Percentiles rank a stretch among this genome's conserved stretches.
These are phyloP conservation scores for Helminthosporium solani DNA, from an alignment of 2,329 filamentous ascomycete genomes.

Conservation along the genomic window DNA sequence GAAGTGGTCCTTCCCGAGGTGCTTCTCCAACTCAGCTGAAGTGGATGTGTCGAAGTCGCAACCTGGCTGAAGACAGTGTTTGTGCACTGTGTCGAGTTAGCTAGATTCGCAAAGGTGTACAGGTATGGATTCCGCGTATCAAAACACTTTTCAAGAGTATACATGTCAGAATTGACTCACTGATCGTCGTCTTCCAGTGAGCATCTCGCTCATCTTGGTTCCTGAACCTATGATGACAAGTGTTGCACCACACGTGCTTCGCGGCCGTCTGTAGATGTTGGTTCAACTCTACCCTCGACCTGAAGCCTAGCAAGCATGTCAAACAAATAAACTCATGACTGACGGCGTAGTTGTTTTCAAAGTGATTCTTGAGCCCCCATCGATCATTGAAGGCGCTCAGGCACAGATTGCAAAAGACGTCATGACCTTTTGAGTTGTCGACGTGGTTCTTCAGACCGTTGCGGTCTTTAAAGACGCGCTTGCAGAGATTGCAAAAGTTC, in stretches of 20 bases:
- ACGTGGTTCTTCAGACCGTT: constrained; percentile 40
- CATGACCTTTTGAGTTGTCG: constrained; percentile 31
- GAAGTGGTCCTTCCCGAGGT: constrained; percentile 32
- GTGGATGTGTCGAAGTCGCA: constrained; percentile 33
- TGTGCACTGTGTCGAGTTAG: constrained; percentile 20
- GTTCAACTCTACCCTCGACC: constrained; percentile 20
- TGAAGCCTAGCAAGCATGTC: constrained; percentile 32
- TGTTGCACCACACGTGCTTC: constrained; percentile 33
- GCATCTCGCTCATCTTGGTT: constrained; percentile 35
- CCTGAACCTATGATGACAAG: constrained; percentile 29
- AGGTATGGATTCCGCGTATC: background rate
- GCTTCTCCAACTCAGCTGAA: constrained; percentile 18
- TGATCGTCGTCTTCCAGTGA: constrained; percentile 32
- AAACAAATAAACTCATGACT: constrained; percentile 32
- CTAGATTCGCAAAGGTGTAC: background rate
- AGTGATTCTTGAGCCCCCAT: constrained; percentile 36
- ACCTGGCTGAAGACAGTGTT: constrained; percentile 34
- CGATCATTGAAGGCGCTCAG: constrained; percentile 36
- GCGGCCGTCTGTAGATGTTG: constrained; percentile 23
- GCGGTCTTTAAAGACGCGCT: constrained; percentile 35
- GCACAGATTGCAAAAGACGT: constrained; percentile 35
- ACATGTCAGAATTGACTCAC: constrained; percentile 12
- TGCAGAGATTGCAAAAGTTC: constrained; percentile 40
- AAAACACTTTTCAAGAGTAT: too few relatives aligned
- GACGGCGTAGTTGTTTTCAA: constrained; percentile 34